Evolutionary conservation across 305 asterid species (phyloP), one percentile per base, ranked within the genome.

Genomic region (Fraxinus albicans): DNA sequence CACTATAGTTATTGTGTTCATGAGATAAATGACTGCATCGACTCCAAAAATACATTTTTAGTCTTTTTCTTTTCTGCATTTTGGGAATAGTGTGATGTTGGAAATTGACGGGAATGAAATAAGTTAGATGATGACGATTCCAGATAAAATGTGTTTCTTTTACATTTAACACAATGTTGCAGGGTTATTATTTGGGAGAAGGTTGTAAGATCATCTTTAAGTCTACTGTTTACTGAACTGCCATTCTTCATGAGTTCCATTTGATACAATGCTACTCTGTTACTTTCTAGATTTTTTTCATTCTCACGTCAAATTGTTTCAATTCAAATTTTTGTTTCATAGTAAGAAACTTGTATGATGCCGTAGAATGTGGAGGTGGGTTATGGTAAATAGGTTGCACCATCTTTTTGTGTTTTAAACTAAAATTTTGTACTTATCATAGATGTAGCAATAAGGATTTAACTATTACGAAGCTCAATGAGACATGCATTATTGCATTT

Each of bases 281-380:
- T 73, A 31, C 21, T 25, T 38, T 73, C 80, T 78, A 31, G 65
- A 12, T 35, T 8, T 29, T 67, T 67, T 27, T 3, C 35, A 9
- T 25, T 67, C 74, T 27, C 73, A 27, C 35, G 27, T 25, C 8
- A 67, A 67, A 67, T 8, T 25, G 17, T 67, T 67, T 67, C 35
- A 29, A 67, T 67, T 67, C 74, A 40, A 63, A 2, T 9, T 77
- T 58, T 34, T 23, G 63, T 44, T 67, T 15, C 77, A 19, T 0
- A 10, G 12, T 6, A 25, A n/a, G 86, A 79, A 36, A 55, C 63
- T 19, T 63, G 23, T 35, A 3, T 25, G 80, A 35, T 17, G 19
- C 10, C 15, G 27, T 81, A 33, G 82, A 72, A 47, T 12, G 80
- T 77, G 42, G 79, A 47, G 83, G 36, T 72, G 73, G 83, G 42